Evolutionary conservation across 169 alveolate genomes (phyloP).

Genomic region (Cryptosporidium felis): DNA sequence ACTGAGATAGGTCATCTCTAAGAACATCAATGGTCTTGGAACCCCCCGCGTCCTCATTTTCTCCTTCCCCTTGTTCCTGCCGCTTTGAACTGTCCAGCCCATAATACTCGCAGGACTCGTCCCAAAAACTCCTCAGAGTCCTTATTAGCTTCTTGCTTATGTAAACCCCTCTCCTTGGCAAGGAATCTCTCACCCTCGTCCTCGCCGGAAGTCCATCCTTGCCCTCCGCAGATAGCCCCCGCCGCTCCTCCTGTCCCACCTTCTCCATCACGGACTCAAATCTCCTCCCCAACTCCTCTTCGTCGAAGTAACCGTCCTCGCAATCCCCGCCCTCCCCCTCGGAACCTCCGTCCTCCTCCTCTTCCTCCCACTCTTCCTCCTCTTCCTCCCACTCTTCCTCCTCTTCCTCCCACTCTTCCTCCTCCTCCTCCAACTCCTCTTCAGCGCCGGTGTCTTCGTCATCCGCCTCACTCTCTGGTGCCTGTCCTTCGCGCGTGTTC

Average conservation of each 20-base stretch:
- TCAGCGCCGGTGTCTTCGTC: not conserved
- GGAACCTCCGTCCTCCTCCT: not conserved
- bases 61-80: no score
- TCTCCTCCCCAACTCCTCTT: not conserved
- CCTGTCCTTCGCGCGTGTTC: not conserved
- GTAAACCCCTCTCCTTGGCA: constrained; percentile 26
- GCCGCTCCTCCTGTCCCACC: not conserved
- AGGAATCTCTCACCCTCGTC: not conserved
- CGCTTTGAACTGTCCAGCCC: constrained; percentile 8
- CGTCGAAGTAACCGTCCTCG: not conserved
- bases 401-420: not conserved
- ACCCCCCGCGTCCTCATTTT: not conserved
- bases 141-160: constrained; percentile 19
- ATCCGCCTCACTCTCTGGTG: not conserved
- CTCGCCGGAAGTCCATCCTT: not conserved
- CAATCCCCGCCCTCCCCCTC: no score
- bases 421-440: not conserved
- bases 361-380: not conserved
- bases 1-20: constrained; percentile 33
- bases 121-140: constrained; percentile 25
- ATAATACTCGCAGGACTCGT: constrained; percentile 25
- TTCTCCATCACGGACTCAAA: not conserved
- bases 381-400: not conserved
- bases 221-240: not conserved
- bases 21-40: not conserved